These are phyloP conservation scores for Neoboletus brunneissimus DNA, from an alignment of 768 basidiomycete species.

Conservation along the genomic window DNA sequence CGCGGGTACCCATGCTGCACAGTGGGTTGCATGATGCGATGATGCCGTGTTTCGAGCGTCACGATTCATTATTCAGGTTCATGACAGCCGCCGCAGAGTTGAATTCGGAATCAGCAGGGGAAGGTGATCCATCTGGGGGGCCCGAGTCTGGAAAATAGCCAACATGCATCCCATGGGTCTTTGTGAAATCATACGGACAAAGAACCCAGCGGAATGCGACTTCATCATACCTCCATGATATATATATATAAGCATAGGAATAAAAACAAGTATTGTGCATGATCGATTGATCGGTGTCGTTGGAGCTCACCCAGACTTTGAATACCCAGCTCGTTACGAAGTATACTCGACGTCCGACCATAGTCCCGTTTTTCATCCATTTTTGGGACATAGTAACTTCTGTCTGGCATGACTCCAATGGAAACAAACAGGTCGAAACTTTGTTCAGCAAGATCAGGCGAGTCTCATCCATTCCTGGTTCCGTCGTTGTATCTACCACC, in stretches of 20 bases:
- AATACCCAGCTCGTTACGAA: too few species aligned
- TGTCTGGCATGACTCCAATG: neutral
- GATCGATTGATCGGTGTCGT: neutral
- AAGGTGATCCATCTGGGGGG: conserved; percentile 8
- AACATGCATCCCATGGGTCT: neutral
- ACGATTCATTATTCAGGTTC: conserved; percentile 34
- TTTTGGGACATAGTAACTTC: too few species aligned
- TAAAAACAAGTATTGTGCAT: neutral
- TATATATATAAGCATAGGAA: too few species aligned
- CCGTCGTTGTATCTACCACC: neutral
- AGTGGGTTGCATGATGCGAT: conserved; percentile 45
- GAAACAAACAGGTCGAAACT: neutral
- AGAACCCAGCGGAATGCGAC: neutral
- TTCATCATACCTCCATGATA: neutral
- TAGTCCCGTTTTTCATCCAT: neutral
- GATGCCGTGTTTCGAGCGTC: neutral
- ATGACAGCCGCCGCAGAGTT: conserved; percentile 50
- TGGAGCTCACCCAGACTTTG: neutral
- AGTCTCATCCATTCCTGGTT: neutral
- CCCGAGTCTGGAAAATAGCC: conserved; percentile 10
- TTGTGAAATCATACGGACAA: neutral
- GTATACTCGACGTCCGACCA: neutral
- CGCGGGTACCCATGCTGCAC: conserved; percentile 76
- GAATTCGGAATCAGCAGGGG: conserved; percentile 29
- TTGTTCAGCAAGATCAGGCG: neutral